Conservation (phyloP, 495 filamentous ascomycete species). For the Achaetomiella virescens region DNA sequence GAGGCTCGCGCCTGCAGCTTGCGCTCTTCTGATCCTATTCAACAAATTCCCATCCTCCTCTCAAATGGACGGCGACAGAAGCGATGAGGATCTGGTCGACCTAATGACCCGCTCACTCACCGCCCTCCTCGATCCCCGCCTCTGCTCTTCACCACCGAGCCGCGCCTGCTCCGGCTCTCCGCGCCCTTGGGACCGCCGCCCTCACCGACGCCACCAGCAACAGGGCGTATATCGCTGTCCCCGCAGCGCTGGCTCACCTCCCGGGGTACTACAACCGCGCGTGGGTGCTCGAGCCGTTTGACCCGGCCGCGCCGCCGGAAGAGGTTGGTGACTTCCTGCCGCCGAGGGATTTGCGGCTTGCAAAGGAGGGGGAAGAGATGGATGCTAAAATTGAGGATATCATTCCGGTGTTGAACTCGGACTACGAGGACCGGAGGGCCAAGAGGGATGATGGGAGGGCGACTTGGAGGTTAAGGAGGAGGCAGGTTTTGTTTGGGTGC, state of each 20-base stretch:
- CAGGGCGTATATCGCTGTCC: constrained; percentile 17
- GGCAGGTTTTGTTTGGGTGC: constrained; percentile 9
- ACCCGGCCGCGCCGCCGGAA: constrained; percentile 8
- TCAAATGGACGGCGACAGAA: background rate
- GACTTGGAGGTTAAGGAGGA: constrained; percentile 12
- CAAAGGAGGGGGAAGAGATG: background rate
- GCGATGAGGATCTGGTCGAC: background rate
- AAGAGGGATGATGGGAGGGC: background rate
- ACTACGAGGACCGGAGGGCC: constrained; percentile 12
- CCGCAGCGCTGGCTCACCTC: constrained; percentile 9
- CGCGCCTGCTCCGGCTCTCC: constrained; percentile 6
- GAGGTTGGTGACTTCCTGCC: background rate
- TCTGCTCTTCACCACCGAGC: constrained; percentile 1
- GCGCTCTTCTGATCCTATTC: constrained; percentile 10
- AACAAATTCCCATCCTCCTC: background rate
- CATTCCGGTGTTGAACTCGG: constrained; percentile 13
- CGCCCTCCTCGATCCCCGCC: constrained; percentile 16
- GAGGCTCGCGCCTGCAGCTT: background rate
- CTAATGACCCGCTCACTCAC: constrained; percentile 1
- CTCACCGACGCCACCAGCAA: constrained; percentile 7
- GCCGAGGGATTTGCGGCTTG: background rate
- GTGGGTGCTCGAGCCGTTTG: constrained; percentile 23
- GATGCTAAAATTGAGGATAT: constrained; percentile 10
- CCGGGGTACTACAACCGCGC: constrained; percentile 9
- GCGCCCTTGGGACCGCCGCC: background rate